Evolutionary conservation across 345 rosid species (phyloP), one percentile per base, ranked within the genome.

Genomic region (Diplotaxis tenuifolia): DNA sequence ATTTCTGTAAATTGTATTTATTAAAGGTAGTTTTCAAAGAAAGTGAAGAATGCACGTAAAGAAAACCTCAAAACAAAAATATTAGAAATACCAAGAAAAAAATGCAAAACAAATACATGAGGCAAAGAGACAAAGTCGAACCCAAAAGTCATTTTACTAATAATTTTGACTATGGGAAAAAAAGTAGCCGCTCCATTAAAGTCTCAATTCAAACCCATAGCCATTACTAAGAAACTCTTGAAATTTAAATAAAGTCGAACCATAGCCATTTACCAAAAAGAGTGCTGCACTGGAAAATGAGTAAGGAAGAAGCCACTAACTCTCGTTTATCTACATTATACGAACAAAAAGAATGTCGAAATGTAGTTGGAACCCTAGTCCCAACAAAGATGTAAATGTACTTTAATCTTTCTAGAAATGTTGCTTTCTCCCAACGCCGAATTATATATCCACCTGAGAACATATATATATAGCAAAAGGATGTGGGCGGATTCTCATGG

Each of bases 291-390:
- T 40, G 27, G 23, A 25, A 14, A 57, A 42, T 11, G 9, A 10
- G 54, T 42, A 73, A 52, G 52, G 56, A 50, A 60, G 67, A 66
- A 15, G 32, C 74, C 69, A 68, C 79, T 62, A 38, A 68, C 58
- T 68, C 64, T 68, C 20, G 64, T 62, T 60, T 61, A 36, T 36
- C 20, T 59, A 9, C 7, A 7, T 67, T 68, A 36, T 20, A 25
- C 52, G 77, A 56, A 52, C 56, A 50, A 53, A 6, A 67, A 18
- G 14, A 23, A 34, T 23, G 15, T 67, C 16, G 73, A 66, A 38
- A 50, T 49, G 54, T 74, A 67, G 53, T 60, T 49, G 18, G 27
- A 59, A 36, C 72, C n/a, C 38, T 60, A 59, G 54, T 74, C 68
- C 55, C 68, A 1, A 25, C 3, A 49, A 67, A 50, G 53, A 49